phyloP scores from a whole-genome alignment of 768 basidiomycete species.

The Fomitopsis serialis region DNA sequence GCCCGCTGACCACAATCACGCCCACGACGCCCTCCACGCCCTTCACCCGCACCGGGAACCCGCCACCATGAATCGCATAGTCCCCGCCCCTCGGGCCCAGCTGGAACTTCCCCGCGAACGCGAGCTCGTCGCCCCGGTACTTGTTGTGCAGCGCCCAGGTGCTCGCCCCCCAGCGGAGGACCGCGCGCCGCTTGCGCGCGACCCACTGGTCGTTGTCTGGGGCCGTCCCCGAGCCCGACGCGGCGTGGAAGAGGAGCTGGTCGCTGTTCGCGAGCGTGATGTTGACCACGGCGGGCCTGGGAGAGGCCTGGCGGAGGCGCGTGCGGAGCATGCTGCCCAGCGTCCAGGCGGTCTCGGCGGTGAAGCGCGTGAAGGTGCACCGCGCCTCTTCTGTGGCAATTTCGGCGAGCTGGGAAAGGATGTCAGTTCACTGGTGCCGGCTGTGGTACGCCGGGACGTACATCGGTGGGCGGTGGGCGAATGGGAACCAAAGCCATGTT shows the following conservation, averaged over 20 bases:
- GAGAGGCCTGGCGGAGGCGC: constrained; percentile 11
- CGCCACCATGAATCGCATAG: constrained; percentile 18
- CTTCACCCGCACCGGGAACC: constrained; percentile 16
- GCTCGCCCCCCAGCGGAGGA: constrained; percentile 17
- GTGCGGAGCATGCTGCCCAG: constrained; percentile 14
- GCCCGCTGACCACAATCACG: constrained; percentile 17
- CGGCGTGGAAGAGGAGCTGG: constrained; percentile 19
- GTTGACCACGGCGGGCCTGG: constrained; percentile 16
- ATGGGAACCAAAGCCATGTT: constrained; percentile 1
- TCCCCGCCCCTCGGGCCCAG: constrained; percentile 14
- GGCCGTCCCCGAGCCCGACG: constrained; percentile 12
- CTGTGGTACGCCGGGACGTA: background rate
- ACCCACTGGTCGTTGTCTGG: constrained; percentile 20
- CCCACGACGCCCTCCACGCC: constrained; percentile 16
- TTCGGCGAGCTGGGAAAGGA: constrained; percentile 8
- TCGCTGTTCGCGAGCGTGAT: constrained; percentile 18
- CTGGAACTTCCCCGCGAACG: constrained; percentile 16
- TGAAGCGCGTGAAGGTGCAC: constrained; percentile 16
- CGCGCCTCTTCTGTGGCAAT: constrained; percentile 10
- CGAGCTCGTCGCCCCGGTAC: constrained; percentile 12
- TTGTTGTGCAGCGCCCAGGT: constrained; percentile 15
- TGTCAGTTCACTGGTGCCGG: background rate
- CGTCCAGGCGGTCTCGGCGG: constrained; percentile 17
- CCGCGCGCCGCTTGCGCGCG: constrained; percentile 18
- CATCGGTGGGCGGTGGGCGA: constrained; percentile 1